Percentiles rank a stretch among this genome's conserved stretches.
Conservation (phyloP, 306 rosid species). For the Psophocarpus tetragonolobus region DNA sequence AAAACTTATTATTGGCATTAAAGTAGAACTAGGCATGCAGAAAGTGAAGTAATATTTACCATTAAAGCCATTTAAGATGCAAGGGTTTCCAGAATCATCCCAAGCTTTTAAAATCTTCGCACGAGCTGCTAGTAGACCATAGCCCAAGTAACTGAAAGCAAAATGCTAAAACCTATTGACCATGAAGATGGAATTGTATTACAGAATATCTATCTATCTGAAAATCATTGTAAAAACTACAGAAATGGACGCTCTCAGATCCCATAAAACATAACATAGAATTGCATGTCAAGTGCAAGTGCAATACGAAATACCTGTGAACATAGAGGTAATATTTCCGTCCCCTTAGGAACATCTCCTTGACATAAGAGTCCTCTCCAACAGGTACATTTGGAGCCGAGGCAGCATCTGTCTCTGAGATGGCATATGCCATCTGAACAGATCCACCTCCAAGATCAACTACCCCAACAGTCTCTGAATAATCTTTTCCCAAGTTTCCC, state of each 20-base stretch:
- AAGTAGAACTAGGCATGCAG: background rate
- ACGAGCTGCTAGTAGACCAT: constrained; percentile 88
- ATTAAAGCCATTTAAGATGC: constrained; percentile 68
- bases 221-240: background rate
- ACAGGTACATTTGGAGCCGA: constrained; percentile 59
- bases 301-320: constrained; percentile 75
- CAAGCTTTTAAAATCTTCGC: constrained; percentile 79
- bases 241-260: background rate
- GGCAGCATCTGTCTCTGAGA: constrained; percentile 71
- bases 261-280: constrained; percentile 27
- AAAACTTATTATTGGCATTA: background rate
- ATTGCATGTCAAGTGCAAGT: constrained; percentile 29
- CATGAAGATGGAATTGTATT: constrained; percentile 11
- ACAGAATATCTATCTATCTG: background rate
- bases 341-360: constrained; percentile 81
- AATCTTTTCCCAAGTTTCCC: constrained; percentile 76
- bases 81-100: constrained; percentile 59
- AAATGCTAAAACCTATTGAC: constrained; percentile 33
- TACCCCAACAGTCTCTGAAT: constrained; percentile 80
- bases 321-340: constrained; percentile 76
- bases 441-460: constrained; percentile 99
- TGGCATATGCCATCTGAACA: constrained; percentile 96
- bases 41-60: constrained; percentile 54
- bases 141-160: constrained; percentile 73
- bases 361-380: constrained; percentile 65